Evolutionary conservation across 176 grass and related monocot genomes (phyloP), one percentile per base, ranked within the genome.

Genomic region (Musa acuminata): DNA sequence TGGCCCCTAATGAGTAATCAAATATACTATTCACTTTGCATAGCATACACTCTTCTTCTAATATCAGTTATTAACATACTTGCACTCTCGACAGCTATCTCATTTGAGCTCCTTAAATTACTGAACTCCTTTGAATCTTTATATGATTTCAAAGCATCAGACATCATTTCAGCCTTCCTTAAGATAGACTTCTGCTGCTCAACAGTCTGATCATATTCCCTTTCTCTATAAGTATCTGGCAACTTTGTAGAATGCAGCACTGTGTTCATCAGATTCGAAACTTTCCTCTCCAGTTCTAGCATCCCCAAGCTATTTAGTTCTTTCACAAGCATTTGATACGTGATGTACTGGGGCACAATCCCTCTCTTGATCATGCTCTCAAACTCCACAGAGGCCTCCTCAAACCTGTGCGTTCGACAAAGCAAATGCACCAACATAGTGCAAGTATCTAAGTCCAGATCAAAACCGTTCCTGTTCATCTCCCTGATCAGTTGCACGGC

Each of bases 371-470:
- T 91, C 88, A 91, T 89, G 29, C 72, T 69, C 83, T 91, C 84
- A 69, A 91, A 96, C 72, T 91, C 88, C 0, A 69, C 64, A 64
- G 75, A 96, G 27, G 86, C 92, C 70, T 91, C 82, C 48, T 91
- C 71, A 57, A 83, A 89, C 35, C 27, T 78, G 49, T 75, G 82
- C 8, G 67, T 78, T 51, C 84, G 77, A 64, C 92, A 96, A 66
- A 91, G 84, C 77, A 96, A 77, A 84, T 91, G 92, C 71, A 96
- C 72, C 78, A 91, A 75, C 92, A 96, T 96, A 62, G 92, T 96
- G 79, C 84, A 87, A 9, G 80, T 96, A 1, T 84, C 88, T 35
- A 85, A 78, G 83, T 96, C 92, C 0, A 84, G 74, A 71, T 89
- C 84, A 69, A 96, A 96, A 2, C 86, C 84, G 69, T 71, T 83